Evolutionary conservation across 75 land plant genomes (phyloP).

Genomic region (Pinus tabuliformis): DNA sequence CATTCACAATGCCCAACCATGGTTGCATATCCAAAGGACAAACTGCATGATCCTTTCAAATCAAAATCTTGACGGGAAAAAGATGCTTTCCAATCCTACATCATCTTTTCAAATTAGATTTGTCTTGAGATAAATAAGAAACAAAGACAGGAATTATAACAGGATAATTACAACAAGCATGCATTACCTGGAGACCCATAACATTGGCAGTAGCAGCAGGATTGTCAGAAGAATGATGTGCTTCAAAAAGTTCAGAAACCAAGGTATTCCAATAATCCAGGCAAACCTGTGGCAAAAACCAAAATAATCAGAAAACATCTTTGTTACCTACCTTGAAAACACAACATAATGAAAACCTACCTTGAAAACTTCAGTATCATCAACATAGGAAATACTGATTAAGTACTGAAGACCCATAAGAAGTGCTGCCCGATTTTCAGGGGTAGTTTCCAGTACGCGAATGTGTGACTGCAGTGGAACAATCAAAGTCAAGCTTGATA

Average conservation of each 20-base stretch:
- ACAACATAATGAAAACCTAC: conserved; percentile 26
- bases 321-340: neutral
- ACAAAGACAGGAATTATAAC: neutral
- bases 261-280: conserved; percentile 98
- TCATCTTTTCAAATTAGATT: no score
- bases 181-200: conserved; percentile 83
- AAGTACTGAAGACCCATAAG: conserved; percentile 92
- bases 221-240: conserved; percentile 73
- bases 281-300: conserved; percentile 62
- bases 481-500: neutral
- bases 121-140: neutral
- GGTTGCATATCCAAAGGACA: no score
- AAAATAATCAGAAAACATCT: neutral
- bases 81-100: no score
- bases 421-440: conserved; percentile 71
- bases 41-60: no score
- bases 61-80: no score
- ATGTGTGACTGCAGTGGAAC: conserved; percentile 75
- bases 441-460: conserved; percentile 70
- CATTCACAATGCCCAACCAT: no score
- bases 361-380: conserved; percentile 98
- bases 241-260: conserved; percentile 82
- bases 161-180: neutral
- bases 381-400: conserved; percentile 93
- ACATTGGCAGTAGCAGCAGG: conserved; percentile 60